These are phyloP conservation scores for Papilionanthe hybrid DNA, from an alignment of 116 monocot species.

Conservation along the genomic window DNA sequence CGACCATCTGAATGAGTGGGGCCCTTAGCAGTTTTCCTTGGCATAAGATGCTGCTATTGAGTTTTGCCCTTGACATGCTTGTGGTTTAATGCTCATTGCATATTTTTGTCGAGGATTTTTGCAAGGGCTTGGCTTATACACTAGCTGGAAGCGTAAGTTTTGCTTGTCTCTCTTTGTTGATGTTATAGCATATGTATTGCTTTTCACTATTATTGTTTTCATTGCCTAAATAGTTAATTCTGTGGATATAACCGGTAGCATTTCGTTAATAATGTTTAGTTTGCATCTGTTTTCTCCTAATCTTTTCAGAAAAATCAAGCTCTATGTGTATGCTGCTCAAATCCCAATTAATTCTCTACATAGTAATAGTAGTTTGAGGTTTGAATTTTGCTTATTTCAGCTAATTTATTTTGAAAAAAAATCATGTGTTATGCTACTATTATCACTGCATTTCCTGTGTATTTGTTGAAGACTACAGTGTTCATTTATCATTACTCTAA, in stretches of 20 bases:
- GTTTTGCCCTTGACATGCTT: not conserved
- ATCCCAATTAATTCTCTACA: not conserved
- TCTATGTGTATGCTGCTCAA: not conserved
- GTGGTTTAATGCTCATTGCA: slow-evolving; percentile 1
- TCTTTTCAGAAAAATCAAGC: not conserved
- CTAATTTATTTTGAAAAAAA: not conserved
- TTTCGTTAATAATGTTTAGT: not conserved
- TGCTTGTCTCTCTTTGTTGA: not conserved
- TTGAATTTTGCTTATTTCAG: not conserved
- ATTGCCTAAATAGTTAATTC: not conserved
- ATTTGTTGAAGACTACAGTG: not conserved
- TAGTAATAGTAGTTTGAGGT: not conserved
- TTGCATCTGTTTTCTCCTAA: not conserved
- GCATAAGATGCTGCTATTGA: not conserved
- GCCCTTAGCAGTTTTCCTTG: slow-evolving; percentile 14
- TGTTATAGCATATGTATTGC: not conserved
- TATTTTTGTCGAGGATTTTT: slow-evolving; percentile 14
- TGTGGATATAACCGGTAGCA: not conserved
- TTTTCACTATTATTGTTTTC: not conserved
- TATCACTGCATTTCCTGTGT: not conserved
- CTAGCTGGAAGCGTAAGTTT: slow-evolving; percentile 1
- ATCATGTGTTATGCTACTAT: not conserved
- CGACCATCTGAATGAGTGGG: slow-evolving; percentile 32
- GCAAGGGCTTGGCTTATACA: not conserved
- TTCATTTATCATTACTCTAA: not conserved